Conservation (phyloP, 805 yeast genomes). For the Candida gorgasii region DNA sequence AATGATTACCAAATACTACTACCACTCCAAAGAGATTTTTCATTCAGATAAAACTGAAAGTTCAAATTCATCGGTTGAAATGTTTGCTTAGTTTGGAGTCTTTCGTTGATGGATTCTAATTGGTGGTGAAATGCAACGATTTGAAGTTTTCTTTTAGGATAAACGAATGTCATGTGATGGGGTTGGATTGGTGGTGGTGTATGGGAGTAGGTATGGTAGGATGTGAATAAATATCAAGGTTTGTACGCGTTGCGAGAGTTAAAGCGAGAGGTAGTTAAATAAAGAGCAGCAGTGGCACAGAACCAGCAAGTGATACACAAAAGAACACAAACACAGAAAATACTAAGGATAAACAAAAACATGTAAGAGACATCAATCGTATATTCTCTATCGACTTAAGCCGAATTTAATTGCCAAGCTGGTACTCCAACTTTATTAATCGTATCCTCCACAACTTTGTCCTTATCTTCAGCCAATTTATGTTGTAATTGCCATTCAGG, state of each 20-base stretch:
- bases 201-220: too few species aligned
- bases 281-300: too few species aligned
- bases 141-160: conserved; percentile 28
- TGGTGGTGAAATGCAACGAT: conserved; percentile 30
- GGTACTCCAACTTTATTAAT: conserved; percentile 43
- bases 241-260: too few species aligned
- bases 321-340: too few species aligned
- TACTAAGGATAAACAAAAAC: too few species aligned
- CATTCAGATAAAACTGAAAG: background rate
- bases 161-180: too few species aligned
- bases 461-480: conserved; percentile 29
- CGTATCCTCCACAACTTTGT: conserved; percentile 25
- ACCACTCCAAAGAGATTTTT: conserved; percentile 2
- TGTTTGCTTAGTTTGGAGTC: background rate
- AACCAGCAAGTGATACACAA: too few species aligned
- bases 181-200: too few species aligned
- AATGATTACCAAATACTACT: conserved; percentile 1
- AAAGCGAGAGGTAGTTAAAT: too few species aligned
- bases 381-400: too few species aligned
- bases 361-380: too few species aligned
- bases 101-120: conserved; percentile 23
- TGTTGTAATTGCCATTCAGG: conserved; percentile 48
- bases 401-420: conserved; percentile 40
- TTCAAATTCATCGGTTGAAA: background rate
- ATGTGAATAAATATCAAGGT: background rate